phyloP scores from a whole-genome alignment of 2,329 filamentous ascomycete genomes.

The Tolypocladium nubicola region DNA sequence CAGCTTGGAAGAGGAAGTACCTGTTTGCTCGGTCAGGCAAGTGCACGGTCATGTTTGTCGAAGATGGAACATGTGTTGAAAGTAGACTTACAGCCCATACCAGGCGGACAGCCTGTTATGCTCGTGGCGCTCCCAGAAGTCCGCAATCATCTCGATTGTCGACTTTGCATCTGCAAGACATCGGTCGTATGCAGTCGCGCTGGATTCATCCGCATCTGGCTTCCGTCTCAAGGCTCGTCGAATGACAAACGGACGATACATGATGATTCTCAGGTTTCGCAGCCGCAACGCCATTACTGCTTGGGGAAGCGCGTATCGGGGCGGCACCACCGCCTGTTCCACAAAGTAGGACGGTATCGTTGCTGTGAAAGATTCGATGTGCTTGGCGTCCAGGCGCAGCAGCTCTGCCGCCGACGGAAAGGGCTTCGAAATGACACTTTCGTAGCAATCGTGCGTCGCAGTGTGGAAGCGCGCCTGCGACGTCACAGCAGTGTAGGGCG shows the following conservation, averaged over 20 bases:
- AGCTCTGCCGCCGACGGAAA: constrained; percentile 29
- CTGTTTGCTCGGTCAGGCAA: constrained; percentile 9
- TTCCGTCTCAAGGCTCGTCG: constrained; percentile 17
- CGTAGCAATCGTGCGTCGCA: constrained; percentile 32
- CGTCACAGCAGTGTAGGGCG: constrained; percentile 31
- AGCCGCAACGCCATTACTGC: constrained; percentile 32
- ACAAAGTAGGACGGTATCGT: constrained; percentile 25
- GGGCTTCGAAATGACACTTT: constrained; percentile 31
- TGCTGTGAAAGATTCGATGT: constrained; percentile 26
- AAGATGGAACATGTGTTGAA: background rate
- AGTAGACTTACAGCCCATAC: constrained; percentile 24
- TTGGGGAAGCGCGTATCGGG: constrained; percentile 26
- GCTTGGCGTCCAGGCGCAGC: constrained; percentile 25
- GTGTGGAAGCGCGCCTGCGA: constrained; percentile 34
- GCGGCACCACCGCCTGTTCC: constrained; percentile 18
- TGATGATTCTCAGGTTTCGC: constrained; percentile 34
- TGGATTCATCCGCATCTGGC: constrained; percentile 9
- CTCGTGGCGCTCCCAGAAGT: constrained; percentile 24
- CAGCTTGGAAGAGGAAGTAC: constrained; percentile 39
- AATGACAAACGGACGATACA: constrained; percentile 35
- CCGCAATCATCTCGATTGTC: constrained; percentile 26
- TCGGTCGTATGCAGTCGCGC: constrained; percentile 10
- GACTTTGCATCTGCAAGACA: constrained; percentile 30
- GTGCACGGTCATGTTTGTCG: too few species aligned
- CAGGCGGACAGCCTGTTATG: constrained; percentile 30